A percentile compares a stretch with the other conserved stretches of the same genome.
These are phyloP conservation scores for Dryadomyces sulphureus DNA, from an alignment of 2,329 filamentous ascomycete genomes.

Conservation along the genomic window DNA sequence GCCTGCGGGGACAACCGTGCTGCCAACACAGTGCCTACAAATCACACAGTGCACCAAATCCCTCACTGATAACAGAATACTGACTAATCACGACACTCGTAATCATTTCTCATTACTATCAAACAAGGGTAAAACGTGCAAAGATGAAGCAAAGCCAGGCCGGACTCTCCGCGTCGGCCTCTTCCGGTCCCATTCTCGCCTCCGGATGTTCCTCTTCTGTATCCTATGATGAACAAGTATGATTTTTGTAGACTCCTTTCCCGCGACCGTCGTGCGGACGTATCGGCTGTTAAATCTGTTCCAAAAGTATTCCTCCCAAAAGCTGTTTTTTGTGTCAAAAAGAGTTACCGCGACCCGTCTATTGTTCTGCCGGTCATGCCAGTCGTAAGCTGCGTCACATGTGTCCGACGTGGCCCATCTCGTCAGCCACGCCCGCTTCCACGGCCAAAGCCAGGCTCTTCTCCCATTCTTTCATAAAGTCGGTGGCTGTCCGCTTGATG, in stretches of 20 bases:
- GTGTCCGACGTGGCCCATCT: background rate
- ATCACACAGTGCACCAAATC: constrained; percentile 6
- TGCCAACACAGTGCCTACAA: background rate
- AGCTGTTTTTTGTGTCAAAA: background rate
- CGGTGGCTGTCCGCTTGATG: constrained; percentile 68
- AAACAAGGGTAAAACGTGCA: background rate
- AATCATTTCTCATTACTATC: constrained; percentile 7
- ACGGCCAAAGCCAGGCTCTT: constrained; percentile 48
- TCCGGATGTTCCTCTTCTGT: background rate
- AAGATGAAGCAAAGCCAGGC: background rate
- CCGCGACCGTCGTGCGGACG: background rate
- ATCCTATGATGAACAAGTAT: background rate
- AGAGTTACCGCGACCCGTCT: background rate
- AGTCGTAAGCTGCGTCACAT: background rate
- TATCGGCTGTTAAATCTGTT: background rate
- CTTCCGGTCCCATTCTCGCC: background rate
- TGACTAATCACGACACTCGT: background rate
- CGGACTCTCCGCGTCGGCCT: background rate
- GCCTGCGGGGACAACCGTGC: constrained; percentile 7
- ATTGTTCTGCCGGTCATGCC: background rate
- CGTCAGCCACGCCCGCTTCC: background rate
- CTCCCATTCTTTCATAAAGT: constrained; percentile 86
- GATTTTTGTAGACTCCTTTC: background rate
- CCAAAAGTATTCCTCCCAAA: background rate
- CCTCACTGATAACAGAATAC: constrained; percentile 4